These are phyloP conservation scores for Arxiozyma slooffiae DNA, from an alignment of 1,139 yeast species.

Conservation along the genomic window DNA sequence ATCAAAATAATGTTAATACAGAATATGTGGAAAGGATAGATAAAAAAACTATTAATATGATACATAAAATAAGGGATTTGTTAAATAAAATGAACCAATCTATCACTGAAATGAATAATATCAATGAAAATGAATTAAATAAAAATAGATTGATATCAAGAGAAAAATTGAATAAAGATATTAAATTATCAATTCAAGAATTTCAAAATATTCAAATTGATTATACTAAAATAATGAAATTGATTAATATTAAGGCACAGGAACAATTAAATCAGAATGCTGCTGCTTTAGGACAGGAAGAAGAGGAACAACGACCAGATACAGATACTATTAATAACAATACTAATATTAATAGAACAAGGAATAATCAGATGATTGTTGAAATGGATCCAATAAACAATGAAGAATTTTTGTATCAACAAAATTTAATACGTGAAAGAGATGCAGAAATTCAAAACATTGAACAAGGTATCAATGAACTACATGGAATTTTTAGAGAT, in stretches of 20 bases:
- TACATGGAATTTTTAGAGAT: constrained; percentile 83
- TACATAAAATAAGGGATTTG: constrained; percentile 39
- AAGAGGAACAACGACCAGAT: constrained; percentile 5
- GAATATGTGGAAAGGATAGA: constrained; percentile 33
- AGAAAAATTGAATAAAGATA: constrained; percentile 49
- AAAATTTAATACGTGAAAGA: constrained; percentile 66
- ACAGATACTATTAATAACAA: no score
- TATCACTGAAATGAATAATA: constrained; percentile 33
- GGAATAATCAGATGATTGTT: constrained; percentile 37
- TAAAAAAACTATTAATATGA: constrained; percentile 38
- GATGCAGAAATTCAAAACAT: constrained; percentile 81
- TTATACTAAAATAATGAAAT: constrained; percentile 38
- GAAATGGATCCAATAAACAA: constrained; percentile 68
- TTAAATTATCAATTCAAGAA: constrained; percentile 42
- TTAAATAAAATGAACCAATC: constrained; percentile 41
- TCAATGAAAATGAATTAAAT: constrained; percentile 30
- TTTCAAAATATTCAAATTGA: constrained; percentile 55
- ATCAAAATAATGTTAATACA: constrained; percentile 20
- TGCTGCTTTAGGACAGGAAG: constrained; percentile 15
- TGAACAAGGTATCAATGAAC: constrained; percentile 74
- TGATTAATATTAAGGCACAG: constrained; percentile 36
- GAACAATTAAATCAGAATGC: constrained; percentile 28
- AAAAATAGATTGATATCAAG: constrained; percentile 50
- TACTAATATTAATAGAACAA: neutral
- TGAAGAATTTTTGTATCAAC: constrained; percentile 80